Evolutionary conservation across 2,329 filamentous ascomycete genomes (phyloP), one percentile per base, ranked within the genome.

Genomic region (Clonostachys rosea): DNA sequence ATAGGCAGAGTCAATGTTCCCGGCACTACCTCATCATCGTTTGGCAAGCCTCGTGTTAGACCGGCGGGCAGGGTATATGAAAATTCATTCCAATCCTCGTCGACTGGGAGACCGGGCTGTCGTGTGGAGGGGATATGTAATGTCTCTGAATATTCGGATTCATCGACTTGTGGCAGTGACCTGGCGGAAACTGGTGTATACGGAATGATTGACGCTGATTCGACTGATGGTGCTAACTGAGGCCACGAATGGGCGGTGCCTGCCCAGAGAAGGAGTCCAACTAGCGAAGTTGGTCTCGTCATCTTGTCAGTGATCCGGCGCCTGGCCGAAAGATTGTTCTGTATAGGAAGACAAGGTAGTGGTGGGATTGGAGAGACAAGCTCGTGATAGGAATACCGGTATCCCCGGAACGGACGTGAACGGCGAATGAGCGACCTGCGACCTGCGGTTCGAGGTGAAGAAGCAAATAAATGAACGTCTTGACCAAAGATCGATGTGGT

Each of bases 1-100:
- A 65, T 59, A 33, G 64, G 57, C 44, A 66, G 50, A 2, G 59
- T 60, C 12, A 64, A 17, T 3, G 56, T 53, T 9, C 57, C 54
- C 3, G 52, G 43, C 3, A 52, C 42, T 6, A 46, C 47, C 6
- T 45, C 47, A 5, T 51, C 49, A 3, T 14, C 35, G 12, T 13
- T 13, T 34, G 50, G 49, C 16, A 47, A 37, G 11, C 13, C 34
- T 37, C 39, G 34, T 42, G 34, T 12, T 12, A 14, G 5, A n/a
- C 36, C 16, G 46, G 14, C 42, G 20, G 42, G 35, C 10, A 24
- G 34, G 3, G n/a, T 30, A 30, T 30, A 30, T 30, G 24, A 30
- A 5, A 39, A 39, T 18, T 39, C 36, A 18, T 8, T 39, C 11
- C 8, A 6, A 30, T 33, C 42, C 13, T 43, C 42, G n/a, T 46